Base-by-base conservation (phyloP, 208 protist genomes). In the Angomonas ambiguus region DNA sequence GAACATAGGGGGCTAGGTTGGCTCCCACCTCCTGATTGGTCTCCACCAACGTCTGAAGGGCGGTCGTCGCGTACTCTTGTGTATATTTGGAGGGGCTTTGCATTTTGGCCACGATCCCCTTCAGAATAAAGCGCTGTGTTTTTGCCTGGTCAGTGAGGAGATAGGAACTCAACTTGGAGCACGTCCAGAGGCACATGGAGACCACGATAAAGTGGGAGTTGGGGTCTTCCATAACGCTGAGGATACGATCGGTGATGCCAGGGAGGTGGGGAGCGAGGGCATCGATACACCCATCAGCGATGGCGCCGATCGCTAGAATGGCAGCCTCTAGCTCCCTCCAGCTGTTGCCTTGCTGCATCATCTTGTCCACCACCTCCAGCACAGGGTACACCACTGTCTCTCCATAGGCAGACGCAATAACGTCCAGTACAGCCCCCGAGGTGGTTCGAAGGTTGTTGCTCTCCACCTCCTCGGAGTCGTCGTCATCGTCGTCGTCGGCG, bases 401-500 rank as follows among this genome's bases (percentile, higher is more conserved):
- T 35, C 88, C 85, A 72, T 89, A 97, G 67, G 85, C 77, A 57
- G 88, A 79, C 48, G 83, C 80, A 34, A 98, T 75, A 24, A 85
- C 75, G 62, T 98, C 96, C 33, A 98, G 75, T 24, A 84, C 86
- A 16, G 82, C 55, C 4, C 94, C 94, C 6, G 86, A 85, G 27
- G 91, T 95, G 65, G 92, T 94, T 55, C 96, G 88, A 51, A 98
- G 75, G 58, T 87, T 97, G 91, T 92, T 97, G 73, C 96, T 82
- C 65, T 88, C 78, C 38, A 94, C 87, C 65, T 97, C 93, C 56
- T 91, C 94, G 57, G 93, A 86, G 48, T 87, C 89, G 34, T 93
- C 85, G 22, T 87, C 88, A 13, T 85, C 83, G 4, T 86, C 87
- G 8, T 90, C 79, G 22, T 79, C 80, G 22, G 74, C 71, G 32